phyloP scores from a whole-genome alignment of 225 moss, liverwort and hornwort species.

The Lunularia cruciata region DNA sequence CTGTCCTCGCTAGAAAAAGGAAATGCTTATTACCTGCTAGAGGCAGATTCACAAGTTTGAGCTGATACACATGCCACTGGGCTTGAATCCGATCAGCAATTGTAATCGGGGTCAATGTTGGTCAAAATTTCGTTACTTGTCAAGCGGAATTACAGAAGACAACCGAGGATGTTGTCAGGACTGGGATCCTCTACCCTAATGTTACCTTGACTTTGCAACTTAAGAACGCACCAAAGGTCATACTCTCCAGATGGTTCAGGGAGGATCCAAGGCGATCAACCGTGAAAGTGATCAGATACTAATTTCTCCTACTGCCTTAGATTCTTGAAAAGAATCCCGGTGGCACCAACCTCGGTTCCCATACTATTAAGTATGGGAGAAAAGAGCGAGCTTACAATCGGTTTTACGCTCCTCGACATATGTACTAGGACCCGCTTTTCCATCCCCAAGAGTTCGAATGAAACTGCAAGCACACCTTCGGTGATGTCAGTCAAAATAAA shows the following conservation, averaged over 20 bases:
- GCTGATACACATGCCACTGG: no score
- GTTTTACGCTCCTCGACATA: not conserved
- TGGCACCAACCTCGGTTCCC: constrained; percentile 8
- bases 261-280: not conserved
- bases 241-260: not conserved
- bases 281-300: not conserved
- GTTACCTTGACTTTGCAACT: not conserved
- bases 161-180: constrained; percentile 8
- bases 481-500: not conserved
- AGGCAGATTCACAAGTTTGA: no score
- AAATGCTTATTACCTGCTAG: no score
- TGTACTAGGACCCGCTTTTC: not conserved
- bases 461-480: not conserved
- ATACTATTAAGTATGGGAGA: not conserved
- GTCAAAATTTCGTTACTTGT: constrained; percentile 28
- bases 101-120: not conserved
- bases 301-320: not conserved
- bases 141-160: constrained; percentile 9
- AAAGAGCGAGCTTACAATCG: not conserved
- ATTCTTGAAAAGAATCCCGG: not conserved
- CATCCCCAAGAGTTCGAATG: not conserved
- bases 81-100: not conserved
- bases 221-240: not conserved
- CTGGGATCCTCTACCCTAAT: constrained; percentile 8
- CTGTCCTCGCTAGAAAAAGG: no score